A percentile compares a stretch with the other conserved stretches of the same genome.
Conservation (phyloP, 805 yeast genomes). For the Barnettozyma botsteinii region DNA sequence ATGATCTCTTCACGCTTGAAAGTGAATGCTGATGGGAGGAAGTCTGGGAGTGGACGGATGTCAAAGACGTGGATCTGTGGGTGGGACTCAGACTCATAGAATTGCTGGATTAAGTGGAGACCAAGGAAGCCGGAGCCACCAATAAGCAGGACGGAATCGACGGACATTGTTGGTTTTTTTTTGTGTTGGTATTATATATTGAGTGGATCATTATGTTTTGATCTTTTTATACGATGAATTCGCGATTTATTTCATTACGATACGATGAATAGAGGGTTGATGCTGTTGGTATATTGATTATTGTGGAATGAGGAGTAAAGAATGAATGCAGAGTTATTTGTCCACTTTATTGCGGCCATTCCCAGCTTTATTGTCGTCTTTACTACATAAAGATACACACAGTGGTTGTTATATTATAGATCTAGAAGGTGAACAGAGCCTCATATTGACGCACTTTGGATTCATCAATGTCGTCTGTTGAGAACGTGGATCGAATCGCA, state of each 20-base stretch:
- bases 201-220: too few relatives aligned
- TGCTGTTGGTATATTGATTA: too few relatives aligned
- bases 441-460: constrained; percentile 11
- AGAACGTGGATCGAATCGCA: constrained; percentile 12
- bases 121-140: constrained; percentile 98
- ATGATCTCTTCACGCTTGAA: constrained; percentile 55
- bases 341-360: too few relatives aligned
- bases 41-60: constrained; percentile 79
- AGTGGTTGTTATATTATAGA: neutral
- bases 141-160: constrained; percentile 59
- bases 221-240: constrained; percentile 1
- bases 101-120: constrained; percentile 82
- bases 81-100: constrained; percentile 54
- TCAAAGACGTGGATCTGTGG: constrained; percentile 85
- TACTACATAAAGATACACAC: neutral
- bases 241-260: too few relatives aligned
- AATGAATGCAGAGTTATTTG: too few relatives aligned
- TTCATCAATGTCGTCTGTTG: constrained; percentile 17
- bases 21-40: constrained; percentile 64
- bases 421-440: constrained; percentile 9
- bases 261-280: too few relatives aligned
- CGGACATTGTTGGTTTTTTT: constrained; percentile 9
- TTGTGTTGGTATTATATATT: neutral
- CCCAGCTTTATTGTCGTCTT: too few relatives aligned
- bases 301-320: too few relatives aligned